phyloP scores from a whole-genome alignment of 179 eudicot species.

The Beta lomatogona region DNA sequence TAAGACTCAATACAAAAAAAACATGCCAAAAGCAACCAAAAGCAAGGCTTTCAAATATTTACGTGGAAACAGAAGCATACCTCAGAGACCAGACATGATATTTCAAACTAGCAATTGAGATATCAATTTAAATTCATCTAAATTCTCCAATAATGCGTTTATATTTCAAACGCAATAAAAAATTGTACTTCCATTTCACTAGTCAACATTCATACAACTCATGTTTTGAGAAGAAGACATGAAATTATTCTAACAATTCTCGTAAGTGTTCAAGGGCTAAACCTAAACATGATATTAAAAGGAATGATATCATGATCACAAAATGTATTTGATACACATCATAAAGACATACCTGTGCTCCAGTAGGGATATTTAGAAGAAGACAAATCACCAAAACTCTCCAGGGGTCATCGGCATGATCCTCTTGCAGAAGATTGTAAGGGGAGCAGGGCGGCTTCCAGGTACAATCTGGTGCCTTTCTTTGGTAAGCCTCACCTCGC shows the following conservation, averaged over 20 bases:
- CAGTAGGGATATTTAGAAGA: conserved; percentile 75
- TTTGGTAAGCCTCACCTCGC: conserved; percentile 58
- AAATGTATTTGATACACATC: conserved; percentile 13
- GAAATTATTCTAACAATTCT: too few species aligned
- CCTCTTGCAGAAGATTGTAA: conserved; percentile 71
- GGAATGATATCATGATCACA: not conserved
- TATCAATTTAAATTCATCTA: too few species aligned
- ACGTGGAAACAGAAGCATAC: not conserved
- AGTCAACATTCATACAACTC: too few species aligned
- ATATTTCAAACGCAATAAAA: too few species aligned
- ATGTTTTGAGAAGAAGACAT: too few species aligned
- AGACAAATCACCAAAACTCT: conserved; percentile 84
- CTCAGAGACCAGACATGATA: not conserved
- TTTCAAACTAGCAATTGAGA: not conserved
- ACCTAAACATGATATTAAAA: not conserved
- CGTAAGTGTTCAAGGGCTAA: not conserved
- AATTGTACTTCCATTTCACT: too few species aligned
- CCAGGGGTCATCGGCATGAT: conserved; percentile 88
- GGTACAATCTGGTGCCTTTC: conserved; percentile 51
- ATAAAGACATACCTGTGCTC: conserved; percentile 60
- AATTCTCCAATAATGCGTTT: too few species aligned
- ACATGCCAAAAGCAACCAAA: not conserved
- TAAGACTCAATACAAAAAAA: not conserved
- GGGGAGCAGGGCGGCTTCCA: conserved; percentile 83
- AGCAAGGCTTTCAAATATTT: not conserved